Evolutionary conservation across 2,329 filamentous ascomycete genomes (phyloP), one percentile per base, ranked within the genome.

Genomic region (Cladobotryum protrusum): DNA sequence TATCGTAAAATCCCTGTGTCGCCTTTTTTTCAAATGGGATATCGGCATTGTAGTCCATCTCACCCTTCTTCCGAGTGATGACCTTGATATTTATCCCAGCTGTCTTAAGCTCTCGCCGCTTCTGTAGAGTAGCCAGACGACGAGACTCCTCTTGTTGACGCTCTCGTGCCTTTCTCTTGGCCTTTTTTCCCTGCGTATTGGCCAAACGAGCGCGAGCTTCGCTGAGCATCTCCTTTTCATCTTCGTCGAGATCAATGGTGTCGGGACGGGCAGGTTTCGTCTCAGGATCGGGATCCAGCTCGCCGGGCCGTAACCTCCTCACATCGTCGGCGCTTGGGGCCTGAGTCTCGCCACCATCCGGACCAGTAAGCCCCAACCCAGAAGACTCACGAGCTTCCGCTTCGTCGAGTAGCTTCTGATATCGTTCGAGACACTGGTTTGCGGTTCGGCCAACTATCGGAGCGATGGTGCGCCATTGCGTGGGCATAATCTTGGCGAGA

Each of bases 21-120:
- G 93, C 85, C 56, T 88, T 87, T 69, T 93, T 96, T 68, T 99
- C 93, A 57, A 99, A 97, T 0, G 93, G 93, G 57, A 99, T 95
- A 61, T 99, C 93, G 60, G 93, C 93, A 69, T 99, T 99, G 75
- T 99, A 99, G 69, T 99, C 93, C 89, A 99, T 99, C 73, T 97
- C 86, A 0, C 93, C 93, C 74, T 89, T 85, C 74, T 97, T 97
- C 53, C 87, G 83, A 13, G 87, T 93, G 3, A 84, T 83, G 50
- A 97, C 85, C 71, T 97, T 99, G 73, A 97, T 90, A 67, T 99
- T 99, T 71, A 99, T 97, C 43, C 93, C 93, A 2, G 93, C 90
- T 65, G 91, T 95, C 73, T 99, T 99, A 57, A 99, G 81, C 71
- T 99, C 93, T 59, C 93, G 83, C 36, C 93, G 83, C 74, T 99